A percentile compares a stretch with the other conserved stretches of the same genome.
These are phyloP conservation scores for Baudoinia panamericana DNA, from an alignment of 495 filamentous ascomycete species.

Conservation along the genomic window DNA sequence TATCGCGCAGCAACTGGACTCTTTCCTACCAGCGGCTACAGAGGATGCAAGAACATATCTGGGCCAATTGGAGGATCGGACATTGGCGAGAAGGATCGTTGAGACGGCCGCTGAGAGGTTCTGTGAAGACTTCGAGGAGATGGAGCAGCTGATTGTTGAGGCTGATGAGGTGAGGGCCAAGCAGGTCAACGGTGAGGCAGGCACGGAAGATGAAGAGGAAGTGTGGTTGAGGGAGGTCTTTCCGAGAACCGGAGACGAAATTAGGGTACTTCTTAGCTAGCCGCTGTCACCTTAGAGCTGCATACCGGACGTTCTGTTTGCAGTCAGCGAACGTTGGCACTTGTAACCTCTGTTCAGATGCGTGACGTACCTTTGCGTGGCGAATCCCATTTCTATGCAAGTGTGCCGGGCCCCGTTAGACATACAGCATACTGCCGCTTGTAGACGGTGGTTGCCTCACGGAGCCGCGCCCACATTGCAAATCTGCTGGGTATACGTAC, in stretches of 20 bases:
- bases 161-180: constrained; percentile 38
- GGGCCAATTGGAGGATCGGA: constrained; percentile 53
- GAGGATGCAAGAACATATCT: constrained; percentile 83
- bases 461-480: too few relatives aligned
- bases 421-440: too few relatives aligned
- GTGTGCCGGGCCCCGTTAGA: too few relatives aligned
- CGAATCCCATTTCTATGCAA: too few relatives aligned
- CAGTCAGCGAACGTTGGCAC: too few relatives aligned
- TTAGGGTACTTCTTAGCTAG: constrained; percentile 57
- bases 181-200: constrained; percentile 27
- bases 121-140: constrained; percentile 78
- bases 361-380: too few relatives aligned
- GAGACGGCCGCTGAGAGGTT: constrained; percentile 77
- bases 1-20: constrained; percentile 69
- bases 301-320: too few relatives aligned
- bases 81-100: constrained; percentile 58
- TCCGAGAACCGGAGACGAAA: constrained; percentile 74
- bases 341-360: too few relatives aligned
- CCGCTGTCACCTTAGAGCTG: too few relatives aligned
- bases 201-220: too few relatives aligned
- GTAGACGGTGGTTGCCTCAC: too few relatives aligned
- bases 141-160: constrained; percentile 56
- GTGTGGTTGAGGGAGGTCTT: constrained; percentile 51
- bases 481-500: too few relatives aligned
- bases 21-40: constrained; percentile 80